phyloP scores from a whole-genome alignment of 805 yeast species.

The Metschnikowia hibisci region DNA sequence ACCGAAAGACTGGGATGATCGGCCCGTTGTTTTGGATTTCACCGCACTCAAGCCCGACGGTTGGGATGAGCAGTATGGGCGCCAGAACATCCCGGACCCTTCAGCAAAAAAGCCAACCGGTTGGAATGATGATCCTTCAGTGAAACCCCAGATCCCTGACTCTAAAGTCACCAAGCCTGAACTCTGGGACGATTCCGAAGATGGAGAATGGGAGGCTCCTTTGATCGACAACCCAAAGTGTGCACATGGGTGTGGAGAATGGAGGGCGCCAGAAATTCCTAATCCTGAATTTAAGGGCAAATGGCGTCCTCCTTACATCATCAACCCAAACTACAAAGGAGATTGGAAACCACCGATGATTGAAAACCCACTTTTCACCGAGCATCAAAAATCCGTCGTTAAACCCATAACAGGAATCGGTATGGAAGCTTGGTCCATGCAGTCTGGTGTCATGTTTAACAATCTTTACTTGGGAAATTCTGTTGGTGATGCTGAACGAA shows the following conservation, averaged over 20 bases:
- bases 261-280: slow-evolving; percentile 63
- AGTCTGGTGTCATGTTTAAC: slow-evolving; percentile 68
- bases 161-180: slow-evolving; percentile 66
- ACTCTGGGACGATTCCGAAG: slow-evolving; percentile 87
- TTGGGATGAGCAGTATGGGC: slow-evolving; percentile 75
- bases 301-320: slow-evolving; percentile 66
- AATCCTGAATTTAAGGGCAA: slow-evolving; percentile 75
- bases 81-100: slow-evolving; percentile 58
- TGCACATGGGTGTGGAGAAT: slow-evolving; percentile 72
- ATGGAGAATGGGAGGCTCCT: slow-evolving; percentile 81
- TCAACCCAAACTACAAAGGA: slow-evolving; percentile 77
- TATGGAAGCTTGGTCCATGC: slow-evolving; percentile 88
- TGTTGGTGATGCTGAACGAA: slow-evolving; percentile 73
- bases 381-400: slow-evolving; percentile 50
- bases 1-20: slow-evolving; percentile 84
- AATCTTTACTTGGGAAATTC: slow-evolving; percentile 84
- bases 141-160: slow-evolving; percentile 56
- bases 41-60: slow-evolving; percentile 68
- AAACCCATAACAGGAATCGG: slow-evolving; percentile 72
- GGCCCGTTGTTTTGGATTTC: slow-evolving; percentile 57
- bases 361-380: slow-evolving; percentile 66
- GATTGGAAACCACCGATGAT: slow-evolving; percentile 67
- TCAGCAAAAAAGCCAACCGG: slow-evolving; percentile 63
- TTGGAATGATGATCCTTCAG: slow-evolving; percentile 64
- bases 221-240: slow-evolving; percentile 72